Evolutionary conservation across 2,329 filamentous ascomycete genomes (phyloP).

Genomic region (Aspergillus aculeatinus): DNA sequence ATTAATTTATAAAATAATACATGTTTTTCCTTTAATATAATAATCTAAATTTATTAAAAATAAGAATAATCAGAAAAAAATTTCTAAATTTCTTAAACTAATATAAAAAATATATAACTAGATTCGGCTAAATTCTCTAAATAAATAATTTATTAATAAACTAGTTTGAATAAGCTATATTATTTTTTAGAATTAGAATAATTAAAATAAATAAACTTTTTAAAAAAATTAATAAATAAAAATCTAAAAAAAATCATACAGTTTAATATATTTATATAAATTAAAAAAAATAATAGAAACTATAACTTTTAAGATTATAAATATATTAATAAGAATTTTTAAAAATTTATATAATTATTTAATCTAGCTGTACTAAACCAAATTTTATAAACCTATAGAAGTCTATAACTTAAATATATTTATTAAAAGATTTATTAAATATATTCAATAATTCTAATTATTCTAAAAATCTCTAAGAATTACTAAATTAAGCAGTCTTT

Average conservation of each 20-base stretch:
- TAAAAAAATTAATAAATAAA: neutral
- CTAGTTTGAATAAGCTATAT: neutral
- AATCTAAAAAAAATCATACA: neutral
- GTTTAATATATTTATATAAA: neutral
- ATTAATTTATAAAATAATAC: neutral
- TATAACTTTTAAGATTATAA: neutral
- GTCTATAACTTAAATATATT: neutral
- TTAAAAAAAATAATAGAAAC: neutral
- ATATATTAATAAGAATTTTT: neutral
- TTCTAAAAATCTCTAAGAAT: neutral
- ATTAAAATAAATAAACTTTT: neutral
- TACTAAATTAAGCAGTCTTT: neutral
- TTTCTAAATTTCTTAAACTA: neutral
- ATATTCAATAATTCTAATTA: neutral
- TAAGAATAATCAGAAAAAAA: neutral
- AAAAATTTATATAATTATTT: neutral
- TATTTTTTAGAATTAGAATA: neutral
- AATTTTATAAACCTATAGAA: neutral
- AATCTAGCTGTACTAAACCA: neutral
- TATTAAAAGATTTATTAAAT: neutral
- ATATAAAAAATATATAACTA: neutral
- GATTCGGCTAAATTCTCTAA: neutral
- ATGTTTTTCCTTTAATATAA: neutral
- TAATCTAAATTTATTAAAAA: neutral
- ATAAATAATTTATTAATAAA: neutral